phyloP scores from a whole-genome alignment of 495 filamentous ascomycete species.

The Neurospora intermedia region DNA sequence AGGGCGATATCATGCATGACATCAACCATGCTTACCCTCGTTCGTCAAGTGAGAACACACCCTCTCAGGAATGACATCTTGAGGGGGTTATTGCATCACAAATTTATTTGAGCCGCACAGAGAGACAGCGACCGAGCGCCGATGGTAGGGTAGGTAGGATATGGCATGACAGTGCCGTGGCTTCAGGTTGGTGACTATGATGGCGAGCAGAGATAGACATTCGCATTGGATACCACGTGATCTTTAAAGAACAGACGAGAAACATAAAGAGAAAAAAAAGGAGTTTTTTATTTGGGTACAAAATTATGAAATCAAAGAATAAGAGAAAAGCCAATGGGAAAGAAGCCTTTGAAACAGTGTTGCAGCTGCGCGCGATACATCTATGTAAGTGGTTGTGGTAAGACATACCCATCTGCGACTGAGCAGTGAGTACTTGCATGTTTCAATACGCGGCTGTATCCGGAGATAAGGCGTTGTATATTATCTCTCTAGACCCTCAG shows the following conservation, averaged over 20 bases:
- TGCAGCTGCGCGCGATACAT: background rate
- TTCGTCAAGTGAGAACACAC: background rate
- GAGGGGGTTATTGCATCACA: background rate
- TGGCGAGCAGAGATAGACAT: background rate
- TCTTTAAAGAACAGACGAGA: background rate
- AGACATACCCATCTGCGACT: background rate
- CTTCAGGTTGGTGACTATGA: no score
- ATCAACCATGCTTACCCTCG: background rate
- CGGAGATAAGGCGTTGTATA: background rate
- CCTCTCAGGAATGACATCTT: background rate
- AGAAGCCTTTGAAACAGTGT: background rate
- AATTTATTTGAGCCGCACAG: background rate
- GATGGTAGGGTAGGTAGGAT: no score
- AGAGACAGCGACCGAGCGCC: background rate
- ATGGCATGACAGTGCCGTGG: no score
- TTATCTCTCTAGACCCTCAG: background rate
- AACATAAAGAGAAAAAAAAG: background rate
- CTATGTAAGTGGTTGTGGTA: background rate
- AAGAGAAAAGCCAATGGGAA: background rate
- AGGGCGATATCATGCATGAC: background rate
- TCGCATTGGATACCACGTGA: background rate
- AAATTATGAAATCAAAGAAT: background rate
- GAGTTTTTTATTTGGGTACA: no score
- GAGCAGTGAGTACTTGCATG: background rate
- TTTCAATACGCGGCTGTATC: background rate